phyloP scores from a whole-genome alignment of 768 basidiomycete species.

The Udeniomyces megalosporus region DNA sequence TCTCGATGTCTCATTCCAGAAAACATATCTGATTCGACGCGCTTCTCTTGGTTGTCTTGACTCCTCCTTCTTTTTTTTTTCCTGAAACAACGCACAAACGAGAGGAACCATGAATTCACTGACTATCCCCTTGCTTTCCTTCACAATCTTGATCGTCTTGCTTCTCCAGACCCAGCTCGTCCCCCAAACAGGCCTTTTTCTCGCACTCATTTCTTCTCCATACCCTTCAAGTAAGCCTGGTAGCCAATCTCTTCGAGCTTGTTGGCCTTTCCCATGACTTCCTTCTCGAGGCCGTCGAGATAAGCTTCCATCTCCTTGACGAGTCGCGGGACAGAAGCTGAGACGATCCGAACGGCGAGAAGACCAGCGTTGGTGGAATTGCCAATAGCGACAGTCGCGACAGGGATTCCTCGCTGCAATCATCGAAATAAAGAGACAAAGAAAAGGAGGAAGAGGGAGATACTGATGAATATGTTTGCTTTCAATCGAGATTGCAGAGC shows the following conservation, averaged over 20 bases:
- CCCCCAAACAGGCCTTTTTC: no score
- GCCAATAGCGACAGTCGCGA: constrained; percentile 93
- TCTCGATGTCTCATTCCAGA: no score
- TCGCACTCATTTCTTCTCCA: constrained; percentile 27
- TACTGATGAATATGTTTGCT: not conserved
- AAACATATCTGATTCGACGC: no score
- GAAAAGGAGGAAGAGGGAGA: not conserved
- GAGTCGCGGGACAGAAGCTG: constrained; percentile 51
- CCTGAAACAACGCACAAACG: not conserved
- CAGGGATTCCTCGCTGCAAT: constrained; percentile 80
- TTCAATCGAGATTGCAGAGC: no score
- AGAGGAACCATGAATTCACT: no score
- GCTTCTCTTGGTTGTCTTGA: not conserved
- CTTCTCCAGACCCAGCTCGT: no score
- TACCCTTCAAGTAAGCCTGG: constrained; percentile 51
- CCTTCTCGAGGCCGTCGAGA: constrained; percentile 48
- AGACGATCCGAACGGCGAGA: constrained; percentile 73
- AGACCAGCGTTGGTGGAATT: constrained; percentile 86
- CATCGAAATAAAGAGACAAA: no score
- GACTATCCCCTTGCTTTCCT: no score
- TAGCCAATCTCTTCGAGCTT: constrained; percentile 63
- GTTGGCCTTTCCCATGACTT: constrained; percentile 66
- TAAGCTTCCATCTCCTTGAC: constrained; percentile 56
- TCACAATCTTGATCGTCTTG: no score
- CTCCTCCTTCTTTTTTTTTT: not conserved